Percentiles rank a stretch among this genome's conserved stretches.
Conservation (phyloP, 306 rosid species). For the Biancaea sappan region DNA sequence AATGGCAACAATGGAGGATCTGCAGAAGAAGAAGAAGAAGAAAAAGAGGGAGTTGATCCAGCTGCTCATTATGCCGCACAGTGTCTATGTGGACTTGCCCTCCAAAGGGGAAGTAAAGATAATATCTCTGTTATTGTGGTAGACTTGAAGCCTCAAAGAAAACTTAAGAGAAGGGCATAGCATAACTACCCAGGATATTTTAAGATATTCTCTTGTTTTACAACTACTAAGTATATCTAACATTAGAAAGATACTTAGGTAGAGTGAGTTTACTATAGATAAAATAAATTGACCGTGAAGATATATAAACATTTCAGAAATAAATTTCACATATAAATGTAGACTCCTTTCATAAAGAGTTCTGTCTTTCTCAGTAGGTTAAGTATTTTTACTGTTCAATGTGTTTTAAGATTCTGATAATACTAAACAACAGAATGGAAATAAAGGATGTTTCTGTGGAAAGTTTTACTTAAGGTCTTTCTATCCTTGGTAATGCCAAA, state of each 20-base stretch:
- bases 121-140: slow-evolving; percentile 76
- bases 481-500: too few relatives aligned
- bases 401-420: not conserved
- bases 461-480: not conserved
- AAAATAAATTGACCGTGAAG: not conserved
- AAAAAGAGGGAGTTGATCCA: slow-evolving; percentile 55
- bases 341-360: not conserved
- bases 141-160: slow-evolving; percentile 80
- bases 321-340: not conserved
- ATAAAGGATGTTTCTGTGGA: not conserved
- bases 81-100: slow-evolving; percentile 68
- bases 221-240: not conserved
- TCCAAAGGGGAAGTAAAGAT: slow-evolving; percentile 81
- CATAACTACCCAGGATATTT: slow-evolving; percentile 10
- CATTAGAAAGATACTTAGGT: not conserved
- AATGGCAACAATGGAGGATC: slow-evolving; percentile 39
- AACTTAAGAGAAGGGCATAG: slow-evolving; percentile 56
- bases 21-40: slow-evolving; percentile 24
- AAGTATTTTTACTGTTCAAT: not conserved
- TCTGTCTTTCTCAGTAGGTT: not conserved
- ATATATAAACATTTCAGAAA: not conserved
- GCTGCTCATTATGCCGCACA: slow-evolving; percentile 86
- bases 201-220: slow-evolving; percentile 26
- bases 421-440: too few relatives aligned
- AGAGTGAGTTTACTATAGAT: not conserved